Evolutionary conservation across 208 protist genomes (phyloP).

Genomic region (Histomonas meleagridis): DNA sequence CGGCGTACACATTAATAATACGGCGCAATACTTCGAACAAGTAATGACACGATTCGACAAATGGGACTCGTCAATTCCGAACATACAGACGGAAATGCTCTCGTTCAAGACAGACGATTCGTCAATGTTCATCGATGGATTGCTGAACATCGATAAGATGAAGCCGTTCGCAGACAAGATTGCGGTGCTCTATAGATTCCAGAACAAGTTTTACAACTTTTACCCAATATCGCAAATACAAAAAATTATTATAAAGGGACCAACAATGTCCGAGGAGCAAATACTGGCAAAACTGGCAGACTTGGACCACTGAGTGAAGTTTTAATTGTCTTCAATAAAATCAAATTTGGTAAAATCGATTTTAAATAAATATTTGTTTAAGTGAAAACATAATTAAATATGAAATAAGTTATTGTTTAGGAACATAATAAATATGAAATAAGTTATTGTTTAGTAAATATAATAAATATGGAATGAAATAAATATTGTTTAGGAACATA

Average conservation of each 20-base stretch:
- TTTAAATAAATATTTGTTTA: too few species aligned
- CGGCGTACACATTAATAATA: background rate
- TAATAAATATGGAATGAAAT: too few species aligned
- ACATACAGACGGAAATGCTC: background rate
- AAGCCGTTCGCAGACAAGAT: background rate
- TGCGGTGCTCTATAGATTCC: background rate
- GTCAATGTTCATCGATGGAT: background rate
- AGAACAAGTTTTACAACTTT: background rate
- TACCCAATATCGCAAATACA: background rate
- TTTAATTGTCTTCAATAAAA: too few species aligned
- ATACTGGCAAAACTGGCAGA: too few species aligned
- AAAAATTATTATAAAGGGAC: background rate
- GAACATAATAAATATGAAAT: too few species aligned
- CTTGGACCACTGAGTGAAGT: too few species aligned
- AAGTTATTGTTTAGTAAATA: too few species aligned
- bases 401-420: too few species aligned
- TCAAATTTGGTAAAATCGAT: too few species aligned
- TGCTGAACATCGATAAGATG: background rate
- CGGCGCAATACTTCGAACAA: background rate
- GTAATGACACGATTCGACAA: background rate
- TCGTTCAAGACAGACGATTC: too few species aligned
- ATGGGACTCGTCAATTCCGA: background rate
- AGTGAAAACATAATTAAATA: too few species aligned
- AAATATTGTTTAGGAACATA: too few species aligned
- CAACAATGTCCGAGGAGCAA: background rate